phyloP scores from a whole-genome alignment of 2,329 filamentous ascomycete species.

The Alternaria infectoria region DNA sequence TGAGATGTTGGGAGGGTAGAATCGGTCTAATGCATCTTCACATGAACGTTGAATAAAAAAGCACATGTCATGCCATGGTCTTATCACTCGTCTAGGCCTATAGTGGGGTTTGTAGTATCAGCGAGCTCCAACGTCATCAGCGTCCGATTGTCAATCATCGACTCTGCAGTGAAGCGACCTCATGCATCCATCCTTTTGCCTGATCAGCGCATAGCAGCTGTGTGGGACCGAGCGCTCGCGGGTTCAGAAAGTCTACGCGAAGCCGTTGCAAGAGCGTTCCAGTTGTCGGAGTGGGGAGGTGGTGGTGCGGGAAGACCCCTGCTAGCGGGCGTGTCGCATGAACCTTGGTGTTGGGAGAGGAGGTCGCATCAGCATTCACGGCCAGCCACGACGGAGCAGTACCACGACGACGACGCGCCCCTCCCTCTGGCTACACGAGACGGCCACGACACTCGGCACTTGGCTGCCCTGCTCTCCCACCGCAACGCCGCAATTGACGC shows the following conservation, averaged over 20 bases:
- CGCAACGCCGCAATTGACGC: not conserved
- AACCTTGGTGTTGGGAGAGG: constrained; percentile 17
- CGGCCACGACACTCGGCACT: not conserved
- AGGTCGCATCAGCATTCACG: constrained; percentile 7
- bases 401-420: not conserved
- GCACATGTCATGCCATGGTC: not conserved
- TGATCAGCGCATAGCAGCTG: not conserved
- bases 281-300: constrained; percentile 7
- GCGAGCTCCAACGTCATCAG: constrained; percentile 9
- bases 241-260: constrained; percentile 2
- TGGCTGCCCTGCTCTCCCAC: not conserved
- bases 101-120: not conserved
- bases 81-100: not conserved
- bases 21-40: not conserved
- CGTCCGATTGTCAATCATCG: not conserved
- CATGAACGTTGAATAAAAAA: constrained; percentile 1
- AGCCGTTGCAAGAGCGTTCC: constrained; percentile 19
- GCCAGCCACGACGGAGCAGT: not conserved
- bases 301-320: constrained; percentile 14
- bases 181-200: not conserved
- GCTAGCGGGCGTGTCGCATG: constrained; percentile 12
- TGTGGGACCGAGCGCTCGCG: not conserved
- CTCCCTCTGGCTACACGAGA: constrained; percentile 3
- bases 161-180: not conserved
- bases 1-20: not conserved